Conservation (phyloP, 441 rosid species). For the Pelargonium myrrhifolium region DNA sequence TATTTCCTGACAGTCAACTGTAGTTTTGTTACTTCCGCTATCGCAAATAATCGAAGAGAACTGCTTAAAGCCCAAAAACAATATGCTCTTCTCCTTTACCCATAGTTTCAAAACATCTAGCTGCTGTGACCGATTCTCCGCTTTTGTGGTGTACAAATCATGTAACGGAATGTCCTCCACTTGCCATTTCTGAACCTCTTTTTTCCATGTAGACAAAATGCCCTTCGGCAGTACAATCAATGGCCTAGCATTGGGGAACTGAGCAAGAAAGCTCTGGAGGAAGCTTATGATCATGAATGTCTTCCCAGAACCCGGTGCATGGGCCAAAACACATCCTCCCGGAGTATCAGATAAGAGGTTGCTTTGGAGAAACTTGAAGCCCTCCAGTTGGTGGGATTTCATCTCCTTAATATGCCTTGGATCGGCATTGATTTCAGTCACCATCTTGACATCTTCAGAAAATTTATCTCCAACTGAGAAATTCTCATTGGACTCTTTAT, state of each 20-base stretch:
- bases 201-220: constrained; percentile 72
- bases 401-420: constrained; percentile 72
- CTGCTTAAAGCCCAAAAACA: constrained; percentile 79
- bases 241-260: constrained; percentile 63
- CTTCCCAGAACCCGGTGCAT: constrained; percentile 97
- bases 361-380: constrained; percentile 64
- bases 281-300: constrained; percentile 85
- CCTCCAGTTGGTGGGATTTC: constrained; percentile 81
- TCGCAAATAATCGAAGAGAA: constrained; percentile 66
- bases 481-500: constrained; percentile 30
- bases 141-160: constrained; percentile 66
- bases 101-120: constrained; percentile 56
- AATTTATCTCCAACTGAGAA: constrained; percentile 27
- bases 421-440: constrained; percentile 58
- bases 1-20: constrained; percentile 48
- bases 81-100: constrained; percentile 59
- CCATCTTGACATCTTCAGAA: constrained; percentile 33
- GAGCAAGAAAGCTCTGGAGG: constrained; percentile 78
- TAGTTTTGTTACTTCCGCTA: constrained; percentile 18
- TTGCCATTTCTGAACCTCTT: constrained; percentile 69
- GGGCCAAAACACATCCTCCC: constrained; percentile 85
- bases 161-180: constrained; percentile 60
- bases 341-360: constrained; percentile 66
- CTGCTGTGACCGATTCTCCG: constrained; percentile 58
- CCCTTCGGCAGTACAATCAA: constrained; percentile 79